Base-by-base conservation (phyloP, 805 yeast genomes). In the Candida sithepensis region DNA sequence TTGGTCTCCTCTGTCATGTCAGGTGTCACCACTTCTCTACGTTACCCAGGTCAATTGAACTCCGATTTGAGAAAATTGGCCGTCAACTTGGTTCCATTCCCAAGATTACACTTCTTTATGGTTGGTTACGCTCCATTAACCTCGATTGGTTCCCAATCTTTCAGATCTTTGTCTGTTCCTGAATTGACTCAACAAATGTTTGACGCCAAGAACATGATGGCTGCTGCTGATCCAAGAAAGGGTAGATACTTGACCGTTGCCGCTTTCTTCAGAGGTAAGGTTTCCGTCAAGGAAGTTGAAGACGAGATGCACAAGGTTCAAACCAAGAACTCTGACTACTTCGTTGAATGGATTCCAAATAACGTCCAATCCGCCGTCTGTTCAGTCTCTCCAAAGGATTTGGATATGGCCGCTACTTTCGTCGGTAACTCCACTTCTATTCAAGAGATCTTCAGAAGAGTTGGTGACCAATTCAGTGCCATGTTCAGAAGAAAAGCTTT, bases 341-440 rank as follows among this genome's bases (percentile, higher is more conserved):
- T 90, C 62, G 97, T 90, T 45, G 96, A 89, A 69, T 90, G 96
- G 96, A 90, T 90, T 71, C 96, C 97, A 60, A 88, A 88, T 70
- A 90, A 90, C 64, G 95, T 90, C 56, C 96, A 90, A 74, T 85
- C 96, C 33, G 90, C 97, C 42, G 88, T 90, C 48, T 90, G 97
- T 71, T 82, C 91, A 20, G 94, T 88, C 51, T 87, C 97, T 34
- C 96, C 96, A 59, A 80, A 78, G 68, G 92, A 78, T 61, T 75
- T 85, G 59, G 91, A 86, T 63, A 88, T 87, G 88, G 74, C 96
- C 49, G 97, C 96, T 40, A 90, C 97, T 12, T 89, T 89, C 64
- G 84, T 90, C 60, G 96, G 96, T 63, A 90, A 90, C 75, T 85
- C 96, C 24, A 90, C 97, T 4, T 85, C 96, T 2, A 87, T 90